Evolutionary conservation across 345 rosid species (phyloP).

Genomic region (Lagerstroemia speciosa): DNA sequence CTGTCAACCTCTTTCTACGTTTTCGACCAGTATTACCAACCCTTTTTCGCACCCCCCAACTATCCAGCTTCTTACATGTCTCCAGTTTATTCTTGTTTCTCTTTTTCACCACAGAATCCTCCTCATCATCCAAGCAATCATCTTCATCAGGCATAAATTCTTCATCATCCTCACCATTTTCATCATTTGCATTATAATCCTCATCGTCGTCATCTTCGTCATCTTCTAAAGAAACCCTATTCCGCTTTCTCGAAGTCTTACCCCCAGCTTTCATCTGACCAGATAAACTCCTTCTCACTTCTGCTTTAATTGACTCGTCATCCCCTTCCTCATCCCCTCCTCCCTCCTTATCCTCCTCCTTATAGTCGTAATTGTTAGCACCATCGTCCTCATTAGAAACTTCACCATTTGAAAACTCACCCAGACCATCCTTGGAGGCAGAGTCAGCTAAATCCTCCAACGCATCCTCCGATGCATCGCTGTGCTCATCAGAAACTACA

Average conservation of each 20-base stretch:
- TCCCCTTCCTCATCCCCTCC: conserved; percentile 6
- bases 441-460: conserved; percentile 49
- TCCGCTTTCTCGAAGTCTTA: conserved; percentile 20
- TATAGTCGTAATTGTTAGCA: background rate
- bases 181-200: conserved; percentile 23
- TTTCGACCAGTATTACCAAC: conserved; percentile 26
- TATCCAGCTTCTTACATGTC: conserved; percentile 13
- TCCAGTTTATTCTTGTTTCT: conserved; percentile 19
- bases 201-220: conserved; percentile 23
- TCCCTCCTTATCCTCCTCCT: background rate
- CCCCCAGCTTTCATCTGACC: conserved; percentile 9
- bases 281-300: conserved; percentile 25
- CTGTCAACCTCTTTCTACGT: conserved; percentile 34
- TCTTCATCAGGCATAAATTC: conserved; percentile 60
- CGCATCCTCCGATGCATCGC: conserved; percentile 53
- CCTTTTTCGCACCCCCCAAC: conserved; percentile 23
- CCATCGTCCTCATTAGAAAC: background rate
- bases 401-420: conserved; percentile 25
- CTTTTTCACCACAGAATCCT: conserved; percentile 27
- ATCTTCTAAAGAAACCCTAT: conserved; percentile 6
- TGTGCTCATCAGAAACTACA: conserved; percentile 67
- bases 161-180: conserved; percentile 26
- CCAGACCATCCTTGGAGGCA: conserved; percentile 48
- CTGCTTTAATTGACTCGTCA: conserved; percentile 13
- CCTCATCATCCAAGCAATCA: conserved; percentile 69